Evolutionary conservation across 2,329 filamentous ascomycete genomes (phyloP), one percentile per base, ranked within the genome.

Genomic region (Aspergillus unguis): DNA sequence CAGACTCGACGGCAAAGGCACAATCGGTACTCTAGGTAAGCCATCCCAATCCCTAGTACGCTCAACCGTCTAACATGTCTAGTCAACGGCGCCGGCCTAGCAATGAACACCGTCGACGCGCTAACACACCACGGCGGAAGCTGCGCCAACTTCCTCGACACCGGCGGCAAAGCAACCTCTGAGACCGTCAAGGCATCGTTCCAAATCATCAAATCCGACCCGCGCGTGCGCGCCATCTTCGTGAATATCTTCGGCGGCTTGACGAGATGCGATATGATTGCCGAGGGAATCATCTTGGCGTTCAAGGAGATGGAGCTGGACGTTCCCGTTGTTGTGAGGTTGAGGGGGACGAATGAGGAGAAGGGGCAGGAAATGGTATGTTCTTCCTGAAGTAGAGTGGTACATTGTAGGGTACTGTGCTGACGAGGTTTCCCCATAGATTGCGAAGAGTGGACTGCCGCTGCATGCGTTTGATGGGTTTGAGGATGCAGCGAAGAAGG

Each of bases 31-130:
- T 0, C 77, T 95, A 8, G 74, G 74, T 75, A 67, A 58, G 58
- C 28, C 10, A 55, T 11, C 36, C 25, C 37, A 38, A 6, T 17
- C 17, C 17, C 17, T 17, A n/a, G 9, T 40, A 61, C 5, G 5
- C 9, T 32, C 28, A 23, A 56, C 29, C 43, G 28, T 11, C 28
- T 53, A 29, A 57, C 25, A 31, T 26, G 2, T 4, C 48, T 58
- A 58, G 90, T 95, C 58, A 96, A 96, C 65, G 90, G 91, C 40
- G 91, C 92, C 0, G 91, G 91, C 0, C 80, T 96, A 1, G 90
- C 90, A 0, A 94, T 96, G 88, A 94, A 94, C 67, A 95, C 90
- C 0, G 85, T 92, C 54, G 91, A 96, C 67, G 87, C 88, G 0
- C 81, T 96, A 1, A 77, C 81, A 2, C 74, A 83, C 9, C 81